Percentiles rank a stretch among this genome's conserved stretches.
Conservation (phyloP, 371 early-diverging fungal genomes). For the Rhizomucor pusillus region DNA sequence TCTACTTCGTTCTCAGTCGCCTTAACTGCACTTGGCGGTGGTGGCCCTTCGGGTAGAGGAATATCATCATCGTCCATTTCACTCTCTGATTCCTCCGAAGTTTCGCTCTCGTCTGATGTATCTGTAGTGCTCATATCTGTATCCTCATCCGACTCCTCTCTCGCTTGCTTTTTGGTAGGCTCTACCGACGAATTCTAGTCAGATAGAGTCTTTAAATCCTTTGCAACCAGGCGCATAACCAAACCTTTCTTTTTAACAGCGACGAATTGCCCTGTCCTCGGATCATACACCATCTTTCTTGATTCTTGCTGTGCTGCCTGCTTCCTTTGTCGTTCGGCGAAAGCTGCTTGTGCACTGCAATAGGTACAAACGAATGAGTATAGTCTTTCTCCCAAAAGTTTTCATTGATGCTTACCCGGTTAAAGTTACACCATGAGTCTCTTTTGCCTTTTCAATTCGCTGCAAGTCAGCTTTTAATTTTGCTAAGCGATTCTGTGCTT, state of each 20-base stretch:
- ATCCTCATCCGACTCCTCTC: conserved; percentile 5
- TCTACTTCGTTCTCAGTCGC: too few species aligned
- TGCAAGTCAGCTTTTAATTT: conserved; percentile 39
- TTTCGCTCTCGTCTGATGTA: conserved; percentile 10
- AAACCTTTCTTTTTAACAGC: conserved; percentile 41
- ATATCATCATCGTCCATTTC: conserved; percentile 10
- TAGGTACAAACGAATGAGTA: background rate
- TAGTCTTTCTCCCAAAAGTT: background rate
- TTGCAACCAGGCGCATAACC: background rate
- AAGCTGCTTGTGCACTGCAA: conserved; percentile 37
- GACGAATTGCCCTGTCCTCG: conserved; percentile 41
- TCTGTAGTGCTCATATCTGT: conserved; percentile 11
- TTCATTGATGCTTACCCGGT: conserved; percentile 2
- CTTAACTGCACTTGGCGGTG: conserved; percentile 4
- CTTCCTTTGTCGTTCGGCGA: conserved; percentile 34
- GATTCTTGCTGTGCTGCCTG: conserved; percentile 34
- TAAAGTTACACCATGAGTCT: conserved; percentile 4
- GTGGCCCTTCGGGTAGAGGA: conserved; percentile 14
- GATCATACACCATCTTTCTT: conserved; percentile 45
- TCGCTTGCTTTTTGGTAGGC: conserved; percentile 1
- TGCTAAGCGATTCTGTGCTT: conserved; percentile 40
- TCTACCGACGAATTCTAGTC: background rate
- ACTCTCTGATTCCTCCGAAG: background rate
- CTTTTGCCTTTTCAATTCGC: conserved; percentile 52
- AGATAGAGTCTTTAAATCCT: background rate